phyloP scores from a whole-genome alignment of 2,329 filamentous ascomycete species.

The Penicillium polonicum region DNA sequence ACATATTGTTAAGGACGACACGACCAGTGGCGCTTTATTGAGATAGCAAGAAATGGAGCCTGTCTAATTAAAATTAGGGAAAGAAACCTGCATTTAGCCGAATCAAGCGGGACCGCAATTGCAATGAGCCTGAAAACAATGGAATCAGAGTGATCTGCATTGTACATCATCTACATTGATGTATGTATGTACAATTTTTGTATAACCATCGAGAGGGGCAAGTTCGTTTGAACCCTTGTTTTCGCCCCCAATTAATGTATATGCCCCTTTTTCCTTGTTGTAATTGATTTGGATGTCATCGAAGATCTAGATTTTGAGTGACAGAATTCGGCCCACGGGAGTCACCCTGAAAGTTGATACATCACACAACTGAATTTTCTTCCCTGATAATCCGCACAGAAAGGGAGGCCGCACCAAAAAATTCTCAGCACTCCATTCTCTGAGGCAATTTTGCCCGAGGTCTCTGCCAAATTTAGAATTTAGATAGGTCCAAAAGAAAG shows the following conservation, averaged over 20 bases:
- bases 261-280: neutral
- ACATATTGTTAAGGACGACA: slow-evolving; percentile 15
- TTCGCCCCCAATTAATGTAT: neutral
- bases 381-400: slow-evolving; percentile 2
- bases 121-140: slow-evolving; percentile 8
- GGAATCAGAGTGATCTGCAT: slow-evolving; percentile 15
- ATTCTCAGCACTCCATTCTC: neutral
- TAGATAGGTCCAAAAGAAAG: neutral
- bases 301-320: neutral
- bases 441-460: slow-evolving; percentile 2
- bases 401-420: neutral
- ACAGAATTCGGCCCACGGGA: neutral
- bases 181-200: neutral
- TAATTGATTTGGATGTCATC: neutral
- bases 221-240: neutral
- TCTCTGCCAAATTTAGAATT: neutral
- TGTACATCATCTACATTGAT: slow-evolving; percentile 5
- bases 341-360: slow-evolving; percentile 2
- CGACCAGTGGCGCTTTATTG: neutral
- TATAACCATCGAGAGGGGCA: neutral
- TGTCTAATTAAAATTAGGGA: neutral
- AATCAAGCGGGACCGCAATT: slow-evolving; percentile 5
- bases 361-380: slow-evolving; percentile 6
- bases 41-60: neutral
- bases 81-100: neutral